Evolutionary conservation across 257 asterid genomes (phyloP), one percentile per base, ranked within the genome.

Genomic region (Schizonepeta tenuifolia): DNA sequence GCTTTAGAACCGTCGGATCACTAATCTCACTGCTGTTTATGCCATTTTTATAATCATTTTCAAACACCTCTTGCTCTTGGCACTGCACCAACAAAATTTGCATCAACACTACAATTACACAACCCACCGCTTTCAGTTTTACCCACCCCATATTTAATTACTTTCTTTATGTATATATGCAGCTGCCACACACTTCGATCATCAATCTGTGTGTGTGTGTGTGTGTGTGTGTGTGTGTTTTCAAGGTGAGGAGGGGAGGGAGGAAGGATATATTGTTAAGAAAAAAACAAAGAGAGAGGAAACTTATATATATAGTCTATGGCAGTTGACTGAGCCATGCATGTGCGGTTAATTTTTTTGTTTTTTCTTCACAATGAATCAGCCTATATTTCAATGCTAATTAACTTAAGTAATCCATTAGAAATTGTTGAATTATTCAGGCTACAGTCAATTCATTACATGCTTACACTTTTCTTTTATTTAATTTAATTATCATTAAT

Each of bases 41-140:
- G 44, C 67, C 75, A 53, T 28, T 44, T 47, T 28, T 44, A 70
- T 75, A 70, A 65, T 74, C 82, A 7, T 76, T 36, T 3, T 71
- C 69, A 4, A 55, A 24, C 12, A 6, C n/a, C 2, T 65, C 69
- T 65, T 86, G 5, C 4, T 28, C 33, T 28, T 28, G 95, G 83
- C 89, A 74, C 66, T 77, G 79, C 43, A 82, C 89, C 56, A 82
- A 54, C 72, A 80, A 0, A n/a, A 69, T 62, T 60, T 75, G 83
- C 76, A 81, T 38, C 68, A 74, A 9, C 53, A 75, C 15, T 20
- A 61, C 9, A 53, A 62, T n/a, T n/a, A n/a, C n/a, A n/a, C n/a
- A n/a, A 41, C 11, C 44, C 49, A 58, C 6, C 51, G 1, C 20
- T 38, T 4, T 68, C n/a, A 53, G 38, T 38, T 7, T 68, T 31